phyloP scores from a whole-genome alignment of 345 rosid genomes.

The Brassica juncea region DNA sequence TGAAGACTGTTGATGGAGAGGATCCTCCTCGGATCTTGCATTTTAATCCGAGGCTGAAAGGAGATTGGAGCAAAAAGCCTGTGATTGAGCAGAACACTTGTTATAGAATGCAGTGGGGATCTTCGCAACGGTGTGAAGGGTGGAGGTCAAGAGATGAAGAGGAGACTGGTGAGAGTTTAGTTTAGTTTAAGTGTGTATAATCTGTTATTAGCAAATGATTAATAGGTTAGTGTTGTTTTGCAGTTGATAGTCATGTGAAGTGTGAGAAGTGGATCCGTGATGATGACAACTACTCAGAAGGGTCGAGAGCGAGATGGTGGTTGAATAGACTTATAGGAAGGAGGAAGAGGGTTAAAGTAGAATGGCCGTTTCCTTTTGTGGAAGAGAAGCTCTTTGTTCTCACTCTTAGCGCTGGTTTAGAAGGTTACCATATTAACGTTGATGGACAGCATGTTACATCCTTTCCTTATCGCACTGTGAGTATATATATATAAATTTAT shows the following conservation, averaged over 20 bases:
- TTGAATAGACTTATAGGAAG: constrained; percentile 70
- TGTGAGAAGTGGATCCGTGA: constrained; percentile 96
- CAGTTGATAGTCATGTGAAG: constrained; percentile 87
- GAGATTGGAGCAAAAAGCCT: constrained; percentile 85
- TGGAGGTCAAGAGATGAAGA: constrained; percentile 76
- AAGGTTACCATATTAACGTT: constrained; percentile 85
- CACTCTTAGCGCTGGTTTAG: constrained; percentile 88
- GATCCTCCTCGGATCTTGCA: constrained; percentile 94
- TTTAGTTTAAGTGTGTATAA: constrained; percentile 4
- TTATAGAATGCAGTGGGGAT: constrained; percentile 94
- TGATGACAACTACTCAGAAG: constrained; percentile 64
- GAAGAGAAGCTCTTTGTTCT: constrained; percentile 82
- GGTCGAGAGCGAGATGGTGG: constrained; percentile 88
- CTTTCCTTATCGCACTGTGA: constrained; percentile 89
- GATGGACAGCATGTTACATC: constrained; percentile 92
- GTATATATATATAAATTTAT: constrained; percentile 36
- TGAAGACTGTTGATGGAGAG: constrained; percentile 87
- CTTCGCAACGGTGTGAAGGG: constrained; percentile 80
- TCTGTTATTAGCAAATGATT: constrained; percentile 7
- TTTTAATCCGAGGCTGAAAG: constrained; percentile 86
- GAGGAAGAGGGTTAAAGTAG: constrained; percentile 65
- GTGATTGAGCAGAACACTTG: constrained; percentile 97
- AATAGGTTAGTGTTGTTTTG: constrained; percentile 37
- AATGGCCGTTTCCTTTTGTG: constrained; percentile 90
- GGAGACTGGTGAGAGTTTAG: constrained; percentile 63